phyloP scores from a whole-genome alignment of 202 grass and related monocot species.

The Miscanthus sacchariflorus region DNA sequence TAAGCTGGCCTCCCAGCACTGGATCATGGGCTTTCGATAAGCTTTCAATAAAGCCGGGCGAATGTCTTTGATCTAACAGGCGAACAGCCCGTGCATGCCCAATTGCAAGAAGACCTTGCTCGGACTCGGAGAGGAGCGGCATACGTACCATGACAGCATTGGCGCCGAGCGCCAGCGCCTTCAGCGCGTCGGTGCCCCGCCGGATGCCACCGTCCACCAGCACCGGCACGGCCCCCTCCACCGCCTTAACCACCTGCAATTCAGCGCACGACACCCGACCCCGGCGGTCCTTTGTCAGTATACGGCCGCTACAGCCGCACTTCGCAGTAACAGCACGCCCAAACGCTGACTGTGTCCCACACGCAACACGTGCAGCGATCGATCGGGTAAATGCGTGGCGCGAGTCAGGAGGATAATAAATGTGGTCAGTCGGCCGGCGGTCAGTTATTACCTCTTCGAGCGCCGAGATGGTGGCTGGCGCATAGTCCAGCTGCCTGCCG shows the following conservation, averaged over 20 bases:
- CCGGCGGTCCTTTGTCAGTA: not conserved
- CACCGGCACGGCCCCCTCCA: constrained; percentile 71
- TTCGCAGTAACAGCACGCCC: not conserved
- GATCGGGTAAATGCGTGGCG: not conserved
- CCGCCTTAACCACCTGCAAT: constrained; percentile 78
- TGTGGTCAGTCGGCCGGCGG: not conserved
- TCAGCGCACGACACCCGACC: not conserved
- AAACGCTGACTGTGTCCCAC: too few relatives aligned
- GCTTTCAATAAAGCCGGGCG: too few relatives aligned
- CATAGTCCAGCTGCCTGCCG: constrained; percentile 74
- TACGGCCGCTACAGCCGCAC: not conserved
- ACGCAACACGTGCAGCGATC: too few relatives aligned
- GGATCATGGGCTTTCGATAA: too few relatives aligned
- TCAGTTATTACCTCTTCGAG: constrained; percentile 71
- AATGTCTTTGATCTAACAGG: too few relatives aligned
- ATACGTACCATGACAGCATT: constrained; percentile 64
- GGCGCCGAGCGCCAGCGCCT: constrained; percentile 92
- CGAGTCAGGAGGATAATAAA: not conserved
- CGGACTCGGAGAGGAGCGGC: not conserved
- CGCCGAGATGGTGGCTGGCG: constrained; percentile 67
- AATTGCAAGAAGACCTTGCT: too few relatives aligned
- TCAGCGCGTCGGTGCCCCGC: constrained; percentile 83
- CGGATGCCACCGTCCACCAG: constrained; percentile 87
- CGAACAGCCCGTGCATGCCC: too few relatives aligned
- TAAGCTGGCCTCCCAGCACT: too few relatives aligned